Conservation (phyloP, 176 grass and related monocot genomes). For the Avena eriantha region DNA sequence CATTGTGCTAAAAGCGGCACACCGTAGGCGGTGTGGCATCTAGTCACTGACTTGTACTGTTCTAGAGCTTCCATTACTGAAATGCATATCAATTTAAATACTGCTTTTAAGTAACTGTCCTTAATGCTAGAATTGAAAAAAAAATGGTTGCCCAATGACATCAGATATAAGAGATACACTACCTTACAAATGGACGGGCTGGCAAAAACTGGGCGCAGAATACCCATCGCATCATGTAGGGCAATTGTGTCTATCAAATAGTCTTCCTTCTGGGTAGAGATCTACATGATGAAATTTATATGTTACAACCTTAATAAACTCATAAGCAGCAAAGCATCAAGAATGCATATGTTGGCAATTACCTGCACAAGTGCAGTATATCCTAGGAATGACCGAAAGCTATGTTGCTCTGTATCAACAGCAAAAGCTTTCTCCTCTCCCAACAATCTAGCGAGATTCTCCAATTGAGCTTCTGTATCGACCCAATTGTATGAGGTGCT, state of each 20-base stretch:
- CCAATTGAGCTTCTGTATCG: slow-evolving; percentile 73
- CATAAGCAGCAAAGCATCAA: slow-evolving; percentile 27
- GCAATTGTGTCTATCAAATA: slow-evolving; percentile 94
- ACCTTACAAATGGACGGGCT: slow-evolving; percentile 87
- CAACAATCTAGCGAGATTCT: slow-evolving; percentile 58
- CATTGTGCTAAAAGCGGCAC: slow-evolving; percentile 20
- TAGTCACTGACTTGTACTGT: slow-evolving; percentile 32
- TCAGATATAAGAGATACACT: slow-evolving; percentile 35
- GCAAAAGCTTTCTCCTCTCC: slow-evolving; percentile 64
- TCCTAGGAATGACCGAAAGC: slow-evolving; percentile 90
- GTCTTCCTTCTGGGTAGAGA: slow-evolving; percentile 81
- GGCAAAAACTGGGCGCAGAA: slow-evolving; percentile 76
- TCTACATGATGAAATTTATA: slow-evolving; percentile 50
- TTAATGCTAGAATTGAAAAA: slow-evolving; percentile 17
- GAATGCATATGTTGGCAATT: slow-evolving; percentile 30
- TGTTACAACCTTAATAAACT: slow-evolving; percentile 24
- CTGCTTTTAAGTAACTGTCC: slow-evolving; percentile 15
- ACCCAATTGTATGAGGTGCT: slow-evolving; percentile 69
- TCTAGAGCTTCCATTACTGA: slow-evolving; percentile 13
- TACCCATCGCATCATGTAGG: slow-evolving; percentile 80
- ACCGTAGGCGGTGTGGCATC: background rate
- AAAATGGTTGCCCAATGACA: slow-evolving; percentile 13
- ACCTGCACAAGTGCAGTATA: slow-evolving; percentile 98
- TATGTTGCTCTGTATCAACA: slow-evolving; percentile 97
- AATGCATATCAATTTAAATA: slow-evolving; percentile 18